Evolutionary conservation across 768 basidiomycete species (phyloP).

Genomic region (Gloeostereum incarnatum): DNA sequence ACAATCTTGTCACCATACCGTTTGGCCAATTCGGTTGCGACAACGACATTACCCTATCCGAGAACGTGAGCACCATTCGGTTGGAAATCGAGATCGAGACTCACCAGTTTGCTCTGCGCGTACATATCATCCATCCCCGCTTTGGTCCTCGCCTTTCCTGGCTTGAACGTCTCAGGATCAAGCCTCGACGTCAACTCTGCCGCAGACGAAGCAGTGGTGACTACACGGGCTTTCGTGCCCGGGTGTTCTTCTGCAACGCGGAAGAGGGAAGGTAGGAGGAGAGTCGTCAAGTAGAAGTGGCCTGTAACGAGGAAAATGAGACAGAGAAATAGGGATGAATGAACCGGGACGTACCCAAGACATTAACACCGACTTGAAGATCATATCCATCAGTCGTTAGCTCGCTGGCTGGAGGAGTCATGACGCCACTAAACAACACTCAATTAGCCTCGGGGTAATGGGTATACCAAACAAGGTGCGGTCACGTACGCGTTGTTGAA

Average conservation of each 20-base stretch:
- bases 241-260: conserved; percentile 11
- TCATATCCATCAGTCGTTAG: conserved; percentile 17
- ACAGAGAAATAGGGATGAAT: not conserved
- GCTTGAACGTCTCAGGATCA: conserved; percentile 17
- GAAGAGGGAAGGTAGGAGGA: conserved; percentile 17
- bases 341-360: conserved; percentile 7
- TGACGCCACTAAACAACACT: conserved; percentile 15
- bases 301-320: conserved; percentile 5
- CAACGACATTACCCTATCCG: conserved; percentile 27
- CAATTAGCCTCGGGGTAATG: too few relatives aligned
- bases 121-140: conserved; percentile 9
- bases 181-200: conserved; percentile 11
- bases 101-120: conserved; percentile 14
- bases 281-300: conserved; percentile 18
- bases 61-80: not conserved
- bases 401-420: conserved; percentile 18
- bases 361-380: conserved; percentile 15
- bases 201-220: conserved; percentile 18
- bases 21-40: conserved; percentile 32
- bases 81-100: not conserved
- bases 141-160: conserved; percentile 13
- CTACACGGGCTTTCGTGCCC: conserved; percentile 18
- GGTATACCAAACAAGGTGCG: not conserved
- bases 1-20: conserved; percentile 34
- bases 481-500: conserved; percentile 20